These are phyloP conservation scores for Rhizopus arrhizus DNA, from an alignment of 371 early-diverging fungal genomes.

Conservation along the genomic window DNA sequence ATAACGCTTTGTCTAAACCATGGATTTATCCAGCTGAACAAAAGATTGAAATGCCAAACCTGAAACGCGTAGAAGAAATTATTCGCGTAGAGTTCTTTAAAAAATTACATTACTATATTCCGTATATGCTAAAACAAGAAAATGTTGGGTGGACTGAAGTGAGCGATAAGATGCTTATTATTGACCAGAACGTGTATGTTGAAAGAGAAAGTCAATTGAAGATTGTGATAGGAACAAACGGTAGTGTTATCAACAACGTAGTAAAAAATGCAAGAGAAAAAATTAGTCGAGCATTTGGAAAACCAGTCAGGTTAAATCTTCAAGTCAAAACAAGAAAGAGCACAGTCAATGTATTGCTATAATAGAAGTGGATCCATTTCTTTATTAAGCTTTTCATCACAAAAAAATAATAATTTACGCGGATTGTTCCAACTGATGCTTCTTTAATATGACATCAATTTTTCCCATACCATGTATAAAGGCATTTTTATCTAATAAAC, in stretches of 20 bases:
- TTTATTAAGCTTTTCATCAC: not conserved
- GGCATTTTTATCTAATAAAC: slow-evolving; percentile 42
- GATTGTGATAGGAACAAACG: slow-evolving; percentile 58
- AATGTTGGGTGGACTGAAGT: slow-evolving; percentile 72
- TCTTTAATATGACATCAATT: slow-evolving; percentile 40
- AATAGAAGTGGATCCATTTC: not conserved
- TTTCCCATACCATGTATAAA: slow-evolving; percentile 53
- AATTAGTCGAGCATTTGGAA: slow-evolving; percentile 48
- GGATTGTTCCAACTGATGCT: slow-evolving; percentile 9
- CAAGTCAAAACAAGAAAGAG: slow-evolving; percentile 54
- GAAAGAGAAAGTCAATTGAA: slow-evolving; percentile 56
- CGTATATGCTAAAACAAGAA: slow-evolving; percentile 66
- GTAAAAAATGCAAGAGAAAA: slow-evolving; percentile 45
- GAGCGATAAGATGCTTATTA: slow-evolving; percentile 47
- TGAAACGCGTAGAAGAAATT: slow-evolving; percentile 71
- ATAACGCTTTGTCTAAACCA: slow-evolving; percentile 44
- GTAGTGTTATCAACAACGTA: slow-evolving; percentile 50
- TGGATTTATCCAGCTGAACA: slow-evolving; percentile 70
- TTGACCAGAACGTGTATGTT: slow-evolving; percentile 60
- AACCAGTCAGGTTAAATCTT: slow-evolving; percentile 54
- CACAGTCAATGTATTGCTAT: not conserved
- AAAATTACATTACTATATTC: slow-evolving; percentile 61
- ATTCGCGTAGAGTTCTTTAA: slow-evolving; percentile 74
- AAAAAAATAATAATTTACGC: not conserved
- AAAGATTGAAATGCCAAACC: slow-evolving; percentile 65